Conservation (phyloP, 176 grass and related monocot genomes). For the Carex scoparia region DNA sequence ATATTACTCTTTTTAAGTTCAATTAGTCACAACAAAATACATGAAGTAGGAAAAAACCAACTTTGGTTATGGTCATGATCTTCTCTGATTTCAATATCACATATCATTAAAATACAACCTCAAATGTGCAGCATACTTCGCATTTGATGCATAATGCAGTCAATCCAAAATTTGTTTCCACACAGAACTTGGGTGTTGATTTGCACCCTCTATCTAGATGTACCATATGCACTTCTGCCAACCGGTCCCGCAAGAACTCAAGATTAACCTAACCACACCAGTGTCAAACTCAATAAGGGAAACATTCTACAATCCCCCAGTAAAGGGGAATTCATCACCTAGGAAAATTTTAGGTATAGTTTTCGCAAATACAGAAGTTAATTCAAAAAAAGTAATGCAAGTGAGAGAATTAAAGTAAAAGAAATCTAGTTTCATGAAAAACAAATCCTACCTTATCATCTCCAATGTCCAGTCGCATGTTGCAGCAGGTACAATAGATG, state of each 20-base stretch:
- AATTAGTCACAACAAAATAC: not conserved
- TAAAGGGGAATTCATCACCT: not conserved
- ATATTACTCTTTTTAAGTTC: not conserved
- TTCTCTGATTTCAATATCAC: not conserved
- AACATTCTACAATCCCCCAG: not conserved
- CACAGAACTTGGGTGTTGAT: constrained; percentile 64
- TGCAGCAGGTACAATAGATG: constrained; percentile 66
- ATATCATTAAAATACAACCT: constrained; percentile 57
- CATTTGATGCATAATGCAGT: constrained; percentile 85
- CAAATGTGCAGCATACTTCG: constrained; percentile 59
- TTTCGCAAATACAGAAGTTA: not conserved
- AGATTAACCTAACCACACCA: constrained; percentile 52
- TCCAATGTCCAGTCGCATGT: constrained; percentile 60
- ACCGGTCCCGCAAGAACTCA: constrained; percentile 50
- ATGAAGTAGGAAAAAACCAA: not conserved
- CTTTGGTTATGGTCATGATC: not conserved
- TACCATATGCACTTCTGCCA: constrained; percentile 58
- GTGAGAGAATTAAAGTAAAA: not conserved
- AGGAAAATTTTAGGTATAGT: not conserved
- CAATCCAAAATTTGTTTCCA: constrained; percentile 61
- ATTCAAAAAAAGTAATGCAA: not conserved
- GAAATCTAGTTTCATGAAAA: constrained; percentile 7
- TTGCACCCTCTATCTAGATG: constrained; percentile 91
- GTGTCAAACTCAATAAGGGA: constrained; percentile 2
- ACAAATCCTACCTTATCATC: constrained; percentile 62